Conservation (phyloP, 2,329 filamentous ascomycete species). For the Fusarium sublunatum region DNA sequence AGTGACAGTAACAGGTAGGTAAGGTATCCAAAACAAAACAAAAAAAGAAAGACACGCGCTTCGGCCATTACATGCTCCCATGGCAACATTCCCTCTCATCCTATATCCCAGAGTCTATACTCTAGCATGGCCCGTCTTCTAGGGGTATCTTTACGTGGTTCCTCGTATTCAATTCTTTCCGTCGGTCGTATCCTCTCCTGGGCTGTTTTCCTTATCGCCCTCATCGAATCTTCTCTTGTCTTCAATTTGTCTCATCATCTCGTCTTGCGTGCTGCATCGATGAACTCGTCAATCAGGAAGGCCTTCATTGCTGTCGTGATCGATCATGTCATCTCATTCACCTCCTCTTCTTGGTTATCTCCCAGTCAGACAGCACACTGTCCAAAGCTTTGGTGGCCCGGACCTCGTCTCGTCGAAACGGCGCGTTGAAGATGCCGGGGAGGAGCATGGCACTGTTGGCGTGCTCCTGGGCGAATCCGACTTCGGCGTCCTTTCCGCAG, state of each 20-base stretch:
- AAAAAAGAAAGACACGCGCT: conserved; percentile 26
- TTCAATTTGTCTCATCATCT: conserved; percentile 7
- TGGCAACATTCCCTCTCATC: conserved; percentile 5
- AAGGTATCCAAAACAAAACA: conserved; percentile 27
- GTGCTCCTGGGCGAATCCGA: conserved; percentile 81
- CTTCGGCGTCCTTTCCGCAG: conserved; percentile 73
- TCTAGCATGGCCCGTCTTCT: conserved; percentile 28
- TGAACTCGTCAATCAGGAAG: neutral
- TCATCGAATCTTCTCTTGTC: conserved; percentile 16
- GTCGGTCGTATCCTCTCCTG: conserved; percentile 12
- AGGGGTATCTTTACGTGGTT: conserved; percentile 33
- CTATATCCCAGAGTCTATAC: conserved; percentile 25
- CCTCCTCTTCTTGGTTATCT: conserved; percentile 60
- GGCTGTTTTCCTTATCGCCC: conserved; percentile 18
- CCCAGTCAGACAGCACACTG: conserved; percentile 61
- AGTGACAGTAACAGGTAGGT: conserved; percentile 42
- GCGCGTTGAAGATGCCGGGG: conserved; percentile 70
- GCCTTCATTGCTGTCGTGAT: neutral
- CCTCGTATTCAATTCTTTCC: conserved; percentile 26
- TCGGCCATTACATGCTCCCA: conserved; percentile 37
- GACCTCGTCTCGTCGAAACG: conserved; percentile 69
- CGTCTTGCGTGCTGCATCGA: neutral
- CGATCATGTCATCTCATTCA: conserved; percentile 43
- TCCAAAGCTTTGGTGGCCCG: conserved; percentile 66
- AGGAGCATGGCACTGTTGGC: conserved; percentile 76